Conservation (phyloP, 495 filamentous ascomycete species). For the Penicillium longicatenatum region DNA sequence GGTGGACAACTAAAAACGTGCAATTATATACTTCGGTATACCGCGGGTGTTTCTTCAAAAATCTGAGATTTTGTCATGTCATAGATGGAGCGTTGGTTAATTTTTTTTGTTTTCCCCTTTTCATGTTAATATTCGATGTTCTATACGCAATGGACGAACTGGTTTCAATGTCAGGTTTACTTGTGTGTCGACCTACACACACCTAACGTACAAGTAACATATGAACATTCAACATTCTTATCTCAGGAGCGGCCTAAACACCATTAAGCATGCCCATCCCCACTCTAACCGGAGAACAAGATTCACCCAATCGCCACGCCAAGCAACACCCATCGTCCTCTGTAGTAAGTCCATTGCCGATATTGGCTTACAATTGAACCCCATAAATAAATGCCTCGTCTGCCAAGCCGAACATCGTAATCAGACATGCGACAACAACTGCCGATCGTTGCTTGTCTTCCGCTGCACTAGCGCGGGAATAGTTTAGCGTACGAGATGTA, state of each 20-base stretch:
- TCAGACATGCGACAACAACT: background rate
- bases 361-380: no score
- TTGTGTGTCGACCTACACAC: no score
- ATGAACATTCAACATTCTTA: no score
- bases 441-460: background rate
- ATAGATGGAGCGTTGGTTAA: constrained; percentile 33
- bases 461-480: background rate
- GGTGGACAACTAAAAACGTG: constrained; percentile 51
- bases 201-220: no score
- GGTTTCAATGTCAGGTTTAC: constrained; percentile 6
- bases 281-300: no score
- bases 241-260: no score
- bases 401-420: background rate
- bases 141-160: constrained; percentile 17
- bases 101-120: constrained; percentile 20
- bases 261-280: no score
- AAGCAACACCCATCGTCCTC: no score
- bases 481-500: constrained; percentile 6
- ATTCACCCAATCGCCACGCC: no score
- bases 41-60: constrained; percentile 20
- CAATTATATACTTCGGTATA: background rate
- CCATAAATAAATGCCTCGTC: background rate
- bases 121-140: constrained; percentile 27
- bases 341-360: no score
- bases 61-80: constrained; percentile 28